Base-by-base conservation (phyloP, 2,329 filamentous ascomycete species). In the Clonostachys sp. region DNA sequence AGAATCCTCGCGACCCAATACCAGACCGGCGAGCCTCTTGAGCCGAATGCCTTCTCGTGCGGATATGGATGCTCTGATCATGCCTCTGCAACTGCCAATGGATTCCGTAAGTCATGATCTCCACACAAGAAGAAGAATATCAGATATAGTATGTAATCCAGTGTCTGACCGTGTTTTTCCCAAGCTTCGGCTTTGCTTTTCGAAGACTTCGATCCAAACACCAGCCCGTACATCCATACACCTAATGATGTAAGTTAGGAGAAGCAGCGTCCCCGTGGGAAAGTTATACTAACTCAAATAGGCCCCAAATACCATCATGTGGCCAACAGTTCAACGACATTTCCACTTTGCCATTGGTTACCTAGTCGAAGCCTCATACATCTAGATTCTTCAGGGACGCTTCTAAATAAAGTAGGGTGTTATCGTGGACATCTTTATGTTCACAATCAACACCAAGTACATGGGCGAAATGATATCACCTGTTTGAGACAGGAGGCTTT, bases 21-120 rank as follows among this genome's bases (percentile, higher is more conserved):
- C 45, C 24, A 30, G 24, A 64, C 63, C 3, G 51, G 51, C 20
- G 60, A 57, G 16, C 65, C 64, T 30, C 48, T 57, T 17, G 50
- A 52, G 16, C 61, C 64, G 3, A 63, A 59, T 5, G 60, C 50
- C 17, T 67, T 68, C 41, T 45, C 38, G 8, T 75, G 72, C 49
- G 71, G 70, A 7, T 75, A 75, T 47, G 70, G 59, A 4, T 75
- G 72, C 60, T 71, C 67, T 13, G 71, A 75, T 51, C 72, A 75
- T 48, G 61, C 56, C 33, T 58, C 55, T 13, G 63, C 57, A 17
- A 50, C 53, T 24, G 58, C 63, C 16, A 65, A 69, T 39, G 67
- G 66, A 3, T 71, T 69, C 56, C 67, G 64, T 68, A 41, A 12
- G 47, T 45, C 10, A n/a, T 9, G 9, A 2, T n/a, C 34, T 12